These are phyloP conservation scores for Daldinia sp. DNA, from an alignment of 2,329 filamentous ascomycete species.

Conservation along the genomic window DNA sequence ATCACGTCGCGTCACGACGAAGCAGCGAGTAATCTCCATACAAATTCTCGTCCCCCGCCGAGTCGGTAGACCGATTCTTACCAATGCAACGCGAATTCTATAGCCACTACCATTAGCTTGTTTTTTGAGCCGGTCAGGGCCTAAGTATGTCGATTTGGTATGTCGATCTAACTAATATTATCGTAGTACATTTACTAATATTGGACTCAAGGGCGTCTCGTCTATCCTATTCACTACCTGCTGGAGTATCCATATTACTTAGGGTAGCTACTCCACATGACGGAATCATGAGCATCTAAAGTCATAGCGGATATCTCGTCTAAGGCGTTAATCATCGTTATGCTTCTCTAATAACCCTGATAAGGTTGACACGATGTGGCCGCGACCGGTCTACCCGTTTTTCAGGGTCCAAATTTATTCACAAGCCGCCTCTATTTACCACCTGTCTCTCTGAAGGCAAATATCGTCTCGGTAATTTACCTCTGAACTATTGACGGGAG, in stretches of 20 bases:
- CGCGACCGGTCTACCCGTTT: not conserved
- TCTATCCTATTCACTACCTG: no score
- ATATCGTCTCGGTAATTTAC: slow-evolving; percentile 15
- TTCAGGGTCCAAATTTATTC: slow-evolving; percentile 5
- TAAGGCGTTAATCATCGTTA: no score
- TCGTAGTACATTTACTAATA: no score
- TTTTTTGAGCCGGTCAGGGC: no score
- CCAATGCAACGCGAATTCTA: not conserved
- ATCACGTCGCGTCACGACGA: not conserved
- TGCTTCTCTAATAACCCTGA: no score
- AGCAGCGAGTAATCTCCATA: not conserved
- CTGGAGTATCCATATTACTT: no score
- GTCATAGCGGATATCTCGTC: no score
- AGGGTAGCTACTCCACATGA: no score
- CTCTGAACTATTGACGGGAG: slow-evolving; percentile 1
- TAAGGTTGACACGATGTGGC: slow-evolving; percentile 4
- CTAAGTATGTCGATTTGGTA: no score
- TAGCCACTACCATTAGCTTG: not conserved
- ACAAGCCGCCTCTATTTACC: not conserved
- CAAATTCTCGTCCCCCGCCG: not conserved
- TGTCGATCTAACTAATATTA: no score
- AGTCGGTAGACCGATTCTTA: not conserved
- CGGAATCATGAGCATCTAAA: no score
- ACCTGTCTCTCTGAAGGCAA: slow-evolving; percentile 1
- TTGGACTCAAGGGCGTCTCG: no score